Conservation (phyloP, 371 early-diverging fungal species). For the Mucor circinelloides region DNA sequence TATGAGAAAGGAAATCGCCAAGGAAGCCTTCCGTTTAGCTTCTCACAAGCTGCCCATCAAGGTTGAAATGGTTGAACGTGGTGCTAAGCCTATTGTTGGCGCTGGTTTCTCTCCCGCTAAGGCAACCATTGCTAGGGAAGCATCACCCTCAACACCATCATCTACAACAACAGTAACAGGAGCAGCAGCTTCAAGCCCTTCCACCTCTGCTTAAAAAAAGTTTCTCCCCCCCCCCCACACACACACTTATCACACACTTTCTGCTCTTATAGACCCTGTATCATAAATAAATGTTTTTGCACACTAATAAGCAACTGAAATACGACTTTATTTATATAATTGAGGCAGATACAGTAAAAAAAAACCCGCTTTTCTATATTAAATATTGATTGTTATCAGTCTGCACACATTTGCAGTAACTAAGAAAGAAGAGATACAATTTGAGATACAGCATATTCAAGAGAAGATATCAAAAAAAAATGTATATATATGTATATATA, state of each 20-base stretch:
- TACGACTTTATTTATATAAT: background rate
- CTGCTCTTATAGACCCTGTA: background rate
- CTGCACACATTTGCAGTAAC: background rate
- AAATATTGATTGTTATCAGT: background rate
- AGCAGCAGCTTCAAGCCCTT: background rate
- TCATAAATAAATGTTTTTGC: background rate
- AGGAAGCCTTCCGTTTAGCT: constrained; percentile 76
- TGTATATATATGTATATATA: background rate
- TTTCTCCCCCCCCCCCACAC: background rate
- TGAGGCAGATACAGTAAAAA: no score
- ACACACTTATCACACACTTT: no score
- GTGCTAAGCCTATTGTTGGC: constrained; percentile 56
- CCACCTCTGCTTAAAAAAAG: background rate
- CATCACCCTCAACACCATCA: background rate
- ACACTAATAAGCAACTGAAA: background rate
- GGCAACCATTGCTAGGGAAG: background rate
- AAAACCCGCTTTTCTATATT: background rate
- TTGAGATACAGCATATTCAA: background rate
- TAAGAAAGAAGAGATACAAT: background rate
- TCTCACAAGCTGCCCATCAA: constrained; percentile 75
- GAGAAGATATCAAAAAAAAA: background rate
- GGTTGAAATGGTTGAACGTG: constrained; percentile 73
- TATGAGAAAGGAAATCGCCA: constrained; percentile 78
- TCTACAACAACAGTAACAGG: background rate
- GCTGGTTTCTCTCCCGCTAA: constrained; percentile 40